These are phyloP conservation scores for Mycosarcoma mackinlayi DNA, from an alignment of 1,284 basidiomycete genomes.

Conservation along the genomic window DNA sequence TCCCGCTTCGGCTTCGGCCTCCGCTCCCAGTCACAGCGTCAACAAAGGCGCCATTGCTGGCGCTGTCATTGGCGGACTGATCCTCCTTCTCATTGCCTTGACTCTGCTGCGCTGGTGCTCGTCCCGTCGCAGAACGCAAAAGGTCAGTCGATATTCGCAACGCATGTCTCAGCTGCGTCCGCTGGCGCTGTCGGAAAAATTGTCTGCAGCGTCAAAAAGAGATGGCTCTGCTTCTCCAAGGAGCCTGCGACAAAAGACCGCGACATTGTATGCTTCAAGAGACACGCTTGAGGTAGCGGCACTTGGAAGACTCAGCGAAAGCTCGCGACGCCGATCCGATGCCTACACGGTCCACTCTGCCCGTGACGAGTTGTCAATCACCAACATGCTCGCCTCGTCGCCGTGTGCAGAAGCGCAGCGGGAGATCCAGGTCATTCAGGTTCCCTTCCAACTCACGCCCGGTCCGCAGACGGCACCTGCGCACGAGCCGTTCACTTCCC, in stretches of 20 bases:
- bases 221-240: too few species aligned
- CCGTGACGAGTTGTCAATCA: conserved; percentile 4
- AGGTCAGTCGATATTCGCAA: conserved; percentile 7
- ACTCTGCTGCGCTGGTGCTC: conserved; percentile 19
- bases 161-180: conserved; percentile 9
- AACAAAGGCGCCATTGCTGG: conserved; percentile 25
- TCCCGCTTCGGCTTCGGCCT: background rate
- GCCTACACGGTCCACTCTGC: background rate
- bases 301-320: conserved; percentile 2
- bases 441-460: background rate
- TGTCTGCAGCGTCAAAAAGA: background rate
- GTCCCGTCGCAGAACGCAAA: conserved; percentile 16
- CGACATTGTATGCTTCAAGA: background rate
- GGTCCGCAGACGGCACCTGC: background rate
- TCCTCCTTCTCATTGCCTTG: conserved; percentile 5
- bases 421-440: conserved; percentile 9
- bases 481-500: background rate
- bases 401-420: background rate
- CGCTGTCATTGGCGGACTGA: conserved; percentile 11
- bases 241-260: background rate
- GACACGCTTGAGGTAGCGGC: conserved; percentile 9
- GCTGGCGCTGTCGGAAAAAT: conserved; percentile 12
- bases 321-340: conserved; percentile 1
- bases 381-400: background rate
- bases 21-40: background rate